These are phyloP conservation scores for Arabidopsis thaliana DNA, from an alignment of 345 rosid genomes.

Conservation along the genomic window TAIR10.1 NC_003074.8:20311501-20312000, in stretches of 20 bases:
- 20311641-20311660: constrained; percentile 40
- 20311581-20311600: constrained; percentile 76
- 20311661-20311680: constrained; percentile 12
- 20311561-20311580: constrained; percentile 84
- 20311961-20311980: constrained; percentile 61
- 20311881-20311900: constrained; percentile 51
- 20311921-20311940: constrained; percentile 71
- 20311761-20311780: background rate
- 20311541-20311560: constrained; percentile 79
- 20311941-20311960: constrained; percentile 67
- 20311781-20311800: background rate
- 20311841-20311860: background rate
- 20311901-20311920: constrained; percentile 70
- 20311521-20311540: constrained; percentile 95
- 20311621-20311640: constrained; percentile 71
- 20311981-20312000: constrained; percentile 46
- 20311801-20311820: background rate
- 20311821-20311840: background rate
- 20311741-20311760: background rate
- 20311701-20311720: background rate
- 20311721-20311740: background rate
- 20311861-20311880: background rate
- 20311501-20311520: constrained; percentile 80
- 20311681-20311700: background rate
- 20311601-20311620: constrained; percentile 76